A percentile compares a stretch with the other conserved stretches of the same genome.
Conservation (phyloP, 495 filamentous ascomycete genomes). For the Aspergillus haitiensis region DNA sequence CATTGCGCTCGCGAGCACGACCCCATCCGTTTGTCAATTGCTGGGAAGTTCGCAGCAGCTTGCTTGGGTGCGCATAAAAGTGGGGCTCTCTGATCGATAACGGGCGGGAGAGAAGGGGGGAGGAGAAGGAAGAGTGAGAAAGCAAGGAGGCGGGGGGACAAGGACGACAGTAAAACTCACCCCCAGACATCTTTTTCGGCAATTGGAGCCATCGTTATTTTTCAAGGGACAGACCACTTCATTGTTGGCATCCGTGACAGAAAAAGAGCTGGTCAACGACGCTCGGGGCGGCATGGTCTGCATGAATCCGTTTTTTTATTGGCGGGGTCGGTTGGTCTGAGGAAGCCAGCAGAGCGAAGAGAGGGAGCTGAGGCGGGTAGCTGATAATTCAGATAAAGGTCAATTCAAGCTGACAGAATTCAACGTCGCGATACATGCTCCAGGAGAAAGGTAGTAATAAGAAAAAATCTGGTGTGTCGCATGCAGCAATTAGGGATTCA, state of each 20-base stretch:
- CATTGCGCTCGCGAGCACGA: not conserved
- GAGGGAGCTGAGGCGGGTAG: not conserved
- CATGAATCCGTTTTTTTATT: constrained; percentile 40
- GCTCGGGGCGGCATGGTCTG: constrained; percentile 81
- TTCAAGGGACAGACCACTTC: constrained; percentile 95
- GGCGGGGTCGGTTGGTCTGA: constrained; percentile 23
- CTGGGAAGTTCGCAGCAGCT: constrained; percentile 10
- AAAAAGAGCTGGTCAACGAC: constrained; percentile 86
- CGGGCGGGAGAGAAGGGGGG: constrained; percentile 18
- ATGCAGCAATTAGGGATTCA: constrained; percentile 11
- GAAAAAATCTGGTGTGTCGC: constrained; percentile 2
- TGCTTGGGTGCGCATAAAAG: constrained; percentile 18
- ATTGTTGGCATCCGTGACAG: constrained; percentile 86
- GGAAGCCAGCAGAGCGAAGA: constrained; percentile 13
- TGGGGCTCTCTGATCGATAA: constrained; percentile 23
- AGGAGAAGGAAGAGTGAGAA: not conserved
- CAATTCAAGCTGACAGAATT: constrained; percentile 19
- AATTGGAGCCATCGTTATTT: constrained; percentile 95
- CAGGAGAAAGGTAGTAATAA: not conserved
- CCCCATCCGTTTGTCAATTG: constrained; percentile 6
- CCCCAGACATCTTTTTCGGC: constrained; percentile 95
- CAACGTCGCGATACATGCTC: constrained; percentile 22
- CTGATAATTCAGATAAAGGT: constrained; percentile 13
- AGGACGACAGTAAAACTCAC: constrained; percentile 61
- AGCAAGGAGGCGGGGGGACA: constrained; percentile 12